Evolutionary conservation across 2,329 filamentous ascomycete species (phyloP), one percentile per base, ranked within the genome.

Genomic region (Aspergillus jensenii): DNA sequence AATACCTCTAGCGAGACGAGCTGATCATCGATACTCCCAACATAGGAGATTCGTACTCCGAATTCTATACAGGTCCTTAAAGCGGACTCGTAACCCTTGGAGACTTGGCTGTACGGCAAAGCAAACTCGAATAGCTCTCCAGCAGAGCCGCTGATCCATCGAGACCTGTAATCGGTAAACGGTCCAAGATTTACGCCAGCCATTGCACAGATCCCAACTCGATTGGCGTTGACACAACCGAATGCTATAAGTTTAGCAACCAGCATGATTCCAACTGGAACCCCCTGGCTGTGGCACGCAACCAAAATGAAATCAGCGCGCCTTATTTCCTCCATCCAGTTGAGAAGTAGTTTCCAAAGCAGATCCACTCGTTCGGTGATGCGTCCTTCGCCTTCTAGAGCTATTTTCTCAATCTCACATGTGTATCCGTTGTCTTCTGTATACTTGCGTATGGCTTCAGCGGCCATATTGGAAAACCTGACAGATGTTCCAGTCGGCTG

Each of bases 21-120:
- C 74, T 99, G 95, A 74, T 99, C 95, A 72, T 99, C 95, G 52
- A 99, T 96, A 74, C 93, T 97, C 54, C 93, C 93, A 59, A 96
- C 83, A 71, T 93, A 97, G 0, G 92, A 90, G 49, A 98, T 85
- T 41, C 91, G 86, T 14, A 90, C 90, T 12, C 93, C 92, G 67
- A 91, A 89, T 15, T 87, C 83, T 6, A 99, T 79, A 2, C 89
- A 88, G 9, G 84, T 84, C 67, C 89, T 87, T 3, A 98, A 78
- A 0, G 92, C 87, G 27, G 86, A 81, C 66, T 91, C 87, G 65
- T 97, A 96, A 64, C 90, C 86, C 67, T 89, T 88, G 0, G 91
- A 93, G 12, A 97, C 90, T 53, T 86, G 83, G 70, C 91, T 96
- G 56, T 89, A 84, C 0, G 90, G 86, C 62, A 93, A 86, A 15